Conservation (phyloP, 345 rosid species). For the Crucihimalaya himalaica region DNA sequence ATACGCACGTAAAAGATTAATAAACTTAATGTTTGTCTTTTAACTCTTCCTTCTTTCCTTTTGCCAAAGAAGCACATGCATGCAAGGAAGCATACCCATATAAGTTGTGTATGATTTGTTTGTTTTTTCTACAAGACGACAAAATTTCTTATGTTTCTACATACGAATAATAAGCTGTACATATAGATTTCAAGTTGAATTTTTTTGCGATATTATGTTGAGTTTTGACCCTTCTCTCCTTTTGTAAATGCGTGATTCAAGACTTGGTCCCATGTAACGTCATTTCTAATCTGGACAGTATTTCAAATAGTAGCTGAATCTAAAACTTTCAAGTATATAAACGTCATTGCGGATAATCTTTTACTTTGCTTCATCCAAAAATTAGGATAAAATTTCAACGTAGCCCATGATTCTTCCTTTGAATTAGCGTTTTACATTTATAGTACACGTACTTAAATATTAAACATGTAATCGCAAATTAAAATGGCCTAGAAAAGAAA, state of each 20-base stretch:
- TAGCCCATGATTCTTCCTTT: background rate
- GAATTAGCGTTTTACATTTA: background rate
- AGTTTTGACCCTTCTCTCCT: slow-evolving; percentile 4
- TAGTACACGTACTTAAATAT: no score
- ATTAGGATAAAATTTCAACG: background rate
- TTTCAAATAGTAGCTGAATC: background rate
- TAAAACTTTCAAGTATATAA: background rate
- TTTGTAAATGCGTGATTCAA: background rate
- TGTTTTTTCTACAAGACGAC: slow-evolving; percentile 3
- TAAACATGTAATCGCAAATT: background rate
- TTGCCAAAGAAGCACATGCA: slow-evolving; percentile 29
- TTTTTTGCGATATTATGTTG: background rate
- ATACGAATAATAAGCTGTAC: background rate
- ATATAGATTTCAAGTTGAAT: background rate
- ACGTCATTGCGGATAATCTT: background rate
- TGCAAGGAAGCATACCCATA: background rate
- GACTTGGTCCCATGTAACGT: slow-evolving; percentile 2
- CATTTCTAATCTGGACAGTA: background rate
- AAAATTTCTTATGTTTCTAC: background rate
- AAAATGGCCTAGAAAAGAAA: background rate
- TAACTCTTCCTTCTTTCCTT: background rate
- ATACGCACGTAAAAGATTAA: slow-evolving; percentile 27
- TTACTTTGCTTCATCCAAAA: background rate
- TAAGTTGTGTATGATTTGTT: slow-evolving; percentile 23
- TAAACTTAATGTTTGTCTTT: slow-evolving; percentile 18